These are phyloP conservation scores for Mycena maculata DNA, from an alignment of 768 basidiomycete genomes.

Conservation along the genomic window DNA sequence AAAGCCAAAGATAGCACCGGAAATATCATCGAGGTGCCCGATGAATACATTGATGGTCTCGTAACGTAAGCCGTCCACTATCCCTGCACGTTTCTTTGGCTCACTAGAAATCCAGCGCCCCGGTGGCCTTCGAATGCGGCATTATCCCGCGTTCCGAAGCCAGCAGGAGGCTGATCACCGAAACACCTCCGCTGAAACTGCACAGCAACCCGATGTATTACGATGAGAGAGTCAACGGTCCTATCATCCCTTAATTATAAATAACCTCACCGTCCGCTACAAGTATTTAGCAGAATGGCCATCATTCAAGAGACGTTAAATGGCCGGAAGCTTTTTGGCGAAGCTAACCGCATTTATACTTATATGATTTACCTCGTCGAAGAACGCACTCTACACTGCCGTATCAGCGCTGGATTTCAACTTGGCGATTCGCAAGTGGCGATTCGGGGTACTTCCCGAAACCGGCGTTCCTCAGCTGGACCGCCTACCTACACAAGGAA, in stretches of 20 bases:
- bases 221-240: conserved; percentile 23
- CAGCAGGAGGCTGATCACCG: conserved; percentile 25
- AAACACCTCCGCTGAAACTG: conserved; percentile 28
- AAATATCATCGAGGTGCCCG: conserved; percentile 28
- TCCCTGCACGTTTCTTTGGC: neutral
- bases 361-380: no score
- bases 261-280: no score
- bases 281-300: no score
- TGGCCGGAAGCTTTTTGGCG: no score
- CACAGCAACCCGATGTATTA: conserved; percentile 33
- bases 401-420: no score
- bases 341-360: no score
- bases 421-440: no score
- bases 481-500: no score
- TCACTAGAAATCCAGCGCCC: conserved; percentile 21
- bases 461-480: no score
- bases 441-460: no score
- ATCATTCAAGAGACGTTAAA: no score
- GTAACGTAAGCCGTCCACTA: conserved; percentile 27
- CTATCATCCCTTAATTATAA: conserved; percentile 9
- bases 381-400: no score
- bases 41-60: conserved; percentile 35
- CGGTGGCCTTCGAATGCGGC: conserved; percentile 35
- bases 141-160: conserved; percentile 35
- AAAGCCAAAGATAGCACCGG: conserved; percentile 36